Evolutionary conservation across 148 eudicot species (phyloP).

Genomic region (Rhododendron henanense): DNA sequence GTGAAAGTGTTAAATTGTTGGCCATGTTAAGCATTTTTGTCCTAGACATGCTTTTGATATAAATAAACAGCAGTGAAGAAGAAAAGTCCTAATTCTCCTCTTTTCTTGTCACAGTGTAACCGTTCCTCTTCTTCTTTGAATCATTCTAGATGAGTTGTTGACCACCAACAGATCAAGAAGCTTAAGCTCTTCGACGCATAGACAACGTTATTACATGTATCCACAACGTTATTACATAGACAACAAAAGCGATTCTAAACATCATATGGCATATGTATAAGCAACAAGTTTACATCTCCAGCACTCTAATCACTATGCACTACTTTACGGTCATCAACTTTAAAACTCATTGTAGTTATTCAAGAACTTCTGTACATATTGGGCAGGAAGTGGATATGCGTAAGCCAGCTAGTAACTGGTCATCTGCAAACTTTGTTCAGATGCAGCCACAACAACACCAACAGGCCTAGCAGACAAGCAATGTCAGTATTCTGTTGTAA

Average conservation of each 20-base stretch:
- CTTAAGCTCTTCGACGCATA: neutral
- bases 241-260: neutral
- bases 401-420: neutral
- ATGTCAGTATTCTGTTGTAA: neutral
- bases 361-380: neutral
- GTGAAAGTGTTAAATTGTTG: too few species aligned
- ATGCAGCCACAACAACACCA: neutral
- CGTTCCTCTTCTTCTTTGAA: neutral
- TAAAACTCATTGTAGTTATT: neutral
- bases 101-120: neutral
- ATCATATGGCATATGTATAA: neutral
- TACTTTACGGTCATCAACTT: neutral
- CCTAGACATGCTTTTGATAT: too few species aligned
- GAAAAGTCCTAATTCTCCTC: neutral
- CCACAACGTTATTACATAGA: neutral
- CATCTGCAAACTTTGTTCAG: neutral
- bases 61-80: too few species aligned
- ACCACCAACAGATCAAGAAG: neutral
- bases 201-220: neutral
- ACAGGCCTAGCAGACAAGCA: neutral
- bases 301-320: neutral
- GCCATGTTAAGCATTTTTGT: too few species aligned
- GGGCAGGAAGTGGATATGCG: neutral
- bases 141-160: neutral
- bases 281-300: neutral